Percentiles rank a stretch among this genome's conserved stretches.
Conservation (phyloP, 1,284 basidiomycete genomes). For the Puccinia sorghi region DNA sequence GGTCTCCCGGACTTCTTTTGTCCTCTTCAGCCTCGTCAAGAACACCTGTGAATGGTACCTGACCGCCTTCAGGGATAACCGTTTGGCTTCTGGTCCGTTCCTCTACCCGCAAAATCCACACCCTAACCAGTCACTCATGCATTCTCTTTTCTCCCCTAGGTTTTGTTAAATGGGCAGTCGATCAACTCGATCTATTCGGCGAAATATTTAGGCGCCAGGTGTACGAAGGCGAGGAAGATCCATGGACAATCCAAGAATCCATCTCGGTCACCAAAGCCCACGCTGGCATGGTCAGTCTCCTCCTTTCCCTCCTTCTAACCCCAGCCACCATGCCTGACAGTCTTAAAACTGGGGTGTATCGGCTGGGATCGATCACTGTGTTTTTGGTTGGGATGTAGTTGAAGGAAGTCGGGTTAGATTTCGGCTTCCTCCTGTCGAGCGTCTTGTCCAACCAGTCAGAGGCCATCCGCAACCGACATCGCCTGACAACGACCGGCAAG, state of each 20-base stretch:
- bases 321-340: not conserved
- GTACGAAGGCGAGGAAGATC: constrained; percentile 62
- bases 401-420: constrained; percentile 48
- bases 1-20: constrained; percentile 74
- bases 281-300: constrained; percentile 29
- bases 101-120: not conserved
- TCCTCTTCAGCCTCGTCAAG: constrained; percentile 84
- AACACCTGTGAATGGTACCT: constrained; percentile 98
- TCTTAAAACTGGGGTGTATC: not conserved
- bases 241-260: constrained; percentile 21
- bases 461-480: not conserved
- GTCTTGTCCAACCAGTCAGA: constrained; percentile 17
- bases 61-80: constrained; percentile 89
- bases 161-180: constrained; percentile 91
- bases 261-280: constrained; percentile 30
- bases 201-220: constrained; percentile 88
- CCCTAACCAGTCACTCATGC: not conserved
- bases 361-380: too few relatives aligned
- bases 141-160: constrained; percentile 46
- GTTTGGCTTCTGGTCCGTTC: constrained; percentile 77
- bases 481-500: constrained; percentile 9
- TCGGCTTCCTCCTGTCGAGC: constrained; percentile 29
- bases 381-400: constrained; percentile 23
- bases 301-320: not conserved
- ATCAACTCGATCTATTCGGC: constrained; percentile 78